Base-by-base conservation (phyloP, 2,329 filamentous ascomycete genomes). In the Fusarium proliferatum region DNA sequence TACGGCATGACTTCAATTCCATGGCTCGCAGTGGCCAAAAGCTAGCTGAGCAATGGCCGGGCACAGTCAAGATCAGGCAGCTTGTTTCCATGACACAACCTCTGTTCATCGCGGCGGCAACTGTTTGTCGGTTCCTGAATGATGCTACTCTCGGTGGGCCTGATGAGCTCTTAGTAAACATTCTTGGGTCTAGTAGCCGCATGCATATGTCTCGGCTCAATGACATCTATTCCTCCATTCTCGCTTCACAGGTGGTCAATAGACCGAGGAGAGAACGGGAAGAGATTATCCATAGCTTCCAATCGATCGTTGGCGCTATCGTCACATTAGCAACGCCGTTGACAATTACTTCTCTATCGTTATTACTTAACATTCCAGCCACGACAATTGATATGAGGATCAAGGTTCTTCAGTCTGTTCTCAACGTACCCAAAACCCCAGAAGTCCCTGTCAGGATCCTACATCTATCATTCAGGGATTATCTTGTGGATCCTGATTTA, bases 1-100 rank as follows among this genome's bases (percentile, higher is more conserved):
- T 56, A 4, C 26, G 52, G 10, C 3, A 7, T 10, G 19, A 19
- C 36, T 56, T 39, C 4, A 55, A 55, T 17, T 7, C 2, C 3
- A 0, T 30, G 26, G 19, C 9, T 13, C 19, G 23, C 9, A 16
- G 16, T 0, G 23, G 16, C 5, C 34, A 55, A 17, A 5, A 0
- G 12, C 4, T 55, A n/a, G 10, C 51, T 12, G 23, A 39, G 7
- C 6, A 5, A 10, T 56, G 52, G 52, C 52, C 52, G 1, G 52
- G 36, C 2, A 7, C n/a, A 5, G 11, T 6, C 3, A 56, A 19
- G 15, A 12, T 33, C 7, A 3, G 3, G 4, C 26, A 42, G 5
- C 52, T 56, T 19, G 36, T 56, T 16, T 42, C 16, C 7, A 56
- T 19, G 21, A 56, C 52, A 5, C 26, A 33, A 6, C 38, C 52